These are phyloP conservation scores for Termitomyces heimii DNA, from an alignment of 768 basidiomycete species.

Conservation along the genomic window DNA sequence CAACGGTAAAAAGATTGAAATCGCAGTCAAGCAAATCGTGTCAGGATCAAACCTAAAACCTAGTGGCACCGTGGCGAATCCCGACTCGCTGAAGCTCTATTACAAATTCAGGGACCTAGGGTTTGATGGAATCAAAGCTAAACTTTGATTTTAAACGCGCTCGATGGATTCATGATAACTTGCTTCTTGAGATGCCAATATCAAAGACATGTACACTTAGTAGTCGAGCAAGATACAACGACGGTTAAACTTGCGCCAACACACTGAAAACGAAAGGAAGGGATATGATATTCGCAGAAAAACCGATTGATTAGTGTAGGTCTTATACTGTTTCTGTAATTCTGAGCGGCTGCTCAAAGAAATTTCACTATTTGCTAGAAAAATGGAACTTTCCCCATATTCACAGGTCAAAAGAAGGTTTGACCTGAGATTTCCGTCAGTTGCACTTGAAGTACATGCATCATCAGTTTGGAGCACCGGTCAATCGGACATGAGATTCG, in stretches of 20 bases:
- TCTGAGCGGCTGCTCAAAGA: background rate
- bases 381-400: background rate
- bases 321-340: no score
- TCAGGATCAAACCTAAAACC: constrained; percentile 61
- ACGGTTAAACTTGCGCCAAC: background rate
- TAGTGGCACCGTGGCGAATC: constrained; percentile 73
- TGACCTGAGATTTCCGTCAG: no score
- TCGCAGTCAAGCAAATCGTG: constrained; percentile 72
- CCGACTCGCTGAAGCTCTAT: constrained; percentile 57
- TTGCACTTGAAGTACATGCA: no score
- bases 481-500: no score
- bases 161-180: background rate
- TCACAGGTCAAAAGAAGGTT: no score
- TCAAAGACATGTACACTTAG: background rate
- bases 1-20: constrained; percentile 76
- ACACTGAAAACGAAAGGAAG: background rate
- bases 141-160: constrained; percentile 5
- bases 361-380: background rate
- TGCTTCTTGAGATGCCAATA: background rate
- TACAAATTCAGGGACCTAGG: constrained; percentile 53
- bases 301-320: no score
- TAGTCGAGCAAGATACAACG: background rate
- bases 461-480: background rate
- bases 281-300: background rate
- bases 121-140: constrained; percentile 10